Percentiles rank a stretch among this genome's conserved stretches.
These are phyloP conservation scores for Penicillium crustosum DNA, from an alignment of 2,329 filamentous ascomycete genomes.

Conservation along the genomic window DNA sequence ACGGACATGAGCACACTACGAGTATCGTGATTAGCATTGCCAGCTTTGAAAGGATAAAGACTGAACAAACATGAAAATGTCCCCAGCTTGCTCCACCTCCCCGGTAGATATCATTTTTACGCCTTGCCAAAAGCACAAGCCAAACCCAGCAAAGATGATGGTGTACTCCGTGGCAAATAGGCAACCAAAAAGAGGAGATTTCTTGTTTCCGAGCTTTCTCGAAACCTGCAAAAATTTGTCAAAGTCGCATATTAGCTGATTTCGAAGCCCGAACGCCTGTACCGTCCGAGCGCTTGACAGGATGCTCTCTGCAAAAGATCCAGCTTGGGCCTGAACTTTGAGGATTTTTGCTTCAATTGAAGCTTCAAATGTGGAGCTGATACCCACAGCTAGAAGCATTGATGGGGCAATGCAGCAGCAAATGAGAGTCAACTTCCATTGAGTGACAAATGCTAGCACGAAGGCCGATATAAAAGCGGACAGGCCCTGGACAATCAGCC, in stretches of 20 bases:
- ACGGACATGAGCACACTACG: constrained; percentile 29
- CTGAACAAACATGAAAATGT: constrained; percentile 26
- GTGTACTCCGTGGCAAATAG: constrained; percentile 20
- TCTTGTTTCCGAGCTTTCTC: constrained; percentile 18
- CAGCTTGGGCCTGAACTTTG: constrained; percentile 20
- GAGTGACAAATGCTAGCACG: constrained; percentile 23
- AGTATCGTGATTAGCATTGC: not conserved
- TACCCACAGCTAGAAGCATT: constrained; percentile 15
- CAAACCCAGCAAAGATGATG: constrained; percentile 18
- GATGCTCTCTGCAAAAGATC: constrained; percentile 22
- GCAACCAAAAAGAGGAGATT: constrained; percentile 18
- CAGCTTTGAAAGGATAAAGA: not conserved
- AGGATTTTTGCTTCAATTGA: constrained; percentile 22
- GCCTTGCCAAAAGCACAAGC: constrained; percentile 37
- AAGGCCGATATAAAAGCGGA: constrained; percentile 26
- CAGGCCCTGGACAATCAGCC: constrained; percentile 19
- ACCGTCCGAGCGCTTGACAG: constrained; percentile 20
- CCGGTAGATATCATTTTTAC: constrained; percentile 30
- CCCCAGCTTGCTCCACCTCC: constrained; percentile 29
- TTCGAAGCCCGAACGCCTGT: constrained; percentile 25
- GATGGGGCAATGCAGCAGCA: constrained; percentile 21
- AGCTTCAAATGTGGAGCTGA: constrained; percentile 19
- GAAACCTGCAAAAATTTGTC: constrained; percentile 21
- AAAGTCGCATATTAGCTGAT: constrained; percentile 18
- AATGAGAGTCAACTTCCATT: constrained; percentile 29